Percentiles rank a stretch among this genome's conserved stretches.
Evolutionary conservation across 352 stramenopile species (phyloP).

Genomic region (Phytophthora meadii): DNA sequence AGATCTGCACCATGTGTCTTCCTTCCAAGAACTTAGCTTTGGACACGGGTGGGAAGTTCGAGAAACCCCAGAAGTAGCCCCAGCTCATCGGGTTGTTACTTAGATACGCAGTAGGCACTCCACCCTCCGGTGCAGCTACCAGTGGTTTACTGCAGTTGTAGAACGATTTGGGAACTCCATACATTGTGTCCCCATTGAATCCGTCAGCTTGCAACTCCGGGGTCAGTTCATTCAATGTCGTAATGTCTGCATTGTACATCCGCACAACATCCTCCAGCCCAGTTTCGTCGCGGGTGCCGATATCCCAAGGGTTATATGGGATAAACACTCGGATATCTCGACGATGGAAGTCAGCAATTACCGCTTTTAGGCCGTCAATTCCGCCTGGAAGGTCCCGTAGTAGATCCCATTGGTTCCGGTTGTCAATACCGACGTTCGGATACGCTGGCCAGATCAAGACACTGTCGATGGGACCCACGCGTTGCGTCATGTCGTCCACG

Average conservation of each 20-base stretch:
- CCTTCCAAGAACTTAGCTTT: slow-evolving; percentile 83
- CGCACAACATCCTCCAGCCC: slow-evolving; percentile 61
- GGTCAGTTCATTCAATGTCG: slow-evolving; percentile 51
- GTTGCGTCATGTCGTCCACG: slow-evolving; percentile 57
- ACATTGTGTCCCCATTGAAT: slow-evolving; percentile 92
- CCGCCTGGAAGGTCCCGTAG: slow-evolving; percentile 66
- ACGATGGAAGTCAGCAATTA: slow-evolving; percentile 72
- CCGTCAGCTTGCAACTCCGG: slow-evolving; percentile 60
- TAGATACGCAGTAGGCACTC: slow-evolving; percentile 67
- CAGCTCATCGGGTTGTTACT: slow-evolving; percentile 82
- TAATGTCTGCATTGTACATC: slow-evolving; percentile 82
- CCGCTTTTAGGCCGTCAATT: slow-evolving; percentile 43
- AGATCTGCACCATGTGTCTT: slow-evolving; percentile 86
- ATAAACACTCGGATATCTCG: slow-evolving; percentile 69
- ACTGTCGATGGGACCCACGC: slow-evolving; percentile 73
- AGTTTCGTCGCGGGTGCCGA: slow-evolving; percentile 62
- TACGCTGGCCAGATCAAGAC: slow-evolving; percentile 87
- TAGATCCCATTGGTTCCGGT: slow-evolving; percentile 84
- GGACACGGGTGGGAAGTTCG: slow-evolving; percentile 71
- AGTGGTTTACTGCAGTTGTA: slow-evolving; percentile 75
- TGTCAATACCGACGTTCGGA: slow-evolving; percentile 85
- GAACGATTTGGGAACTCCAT: slow-evolving; percentile 81
- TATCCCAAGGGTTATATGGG: slow-evolving; percentile 90
- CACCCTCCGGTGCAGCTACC: slow-evolving; percentile 68
- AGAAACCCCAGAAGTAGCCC: slow-evolving; percentile 79